Base-by-base conservation (phyloP, 1,284 basidiomycete species). In the Rhodotorula sp. region DNA sequence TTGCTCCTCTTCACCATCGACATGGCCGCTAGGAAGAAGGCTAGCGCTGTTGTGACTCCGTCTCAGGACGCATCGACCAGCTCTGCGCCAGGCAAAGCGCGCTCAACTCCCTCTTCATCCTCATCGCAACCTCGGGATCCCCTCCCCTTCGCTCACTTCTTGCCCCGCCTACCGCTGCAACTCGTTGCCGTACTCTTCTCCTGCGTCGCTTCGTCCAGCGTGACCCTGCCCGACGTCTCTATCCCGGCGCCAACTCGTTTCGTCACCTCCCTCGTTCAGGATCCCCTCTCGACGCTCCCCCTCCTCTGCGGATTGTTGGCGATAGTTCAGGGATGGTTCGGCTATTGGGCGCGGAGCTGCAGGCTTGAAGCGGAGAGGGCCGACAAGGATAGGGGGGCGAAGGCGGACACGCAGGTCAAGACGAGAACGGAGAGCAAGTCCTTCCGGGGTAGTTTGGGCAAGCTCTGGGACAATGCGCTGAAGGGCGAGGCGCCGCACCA, bases 321-420 rank as follows among this genome's bases (percentile, higher is more conserved):
- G 4, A 24, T 72, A 55, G 71, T 75, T 2, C 74, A 76, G 61
- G 52, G 64, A 5, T 75, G 73, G 74, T 74, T 75, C 55, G 74
- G 68, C 10, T 59, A 66, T n/a, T 73, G 71, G 69, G 65, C 63
- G 16, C 56, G 67, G 28, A 56, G 30, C 9, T 68, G 64, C 58
- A 47, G 67, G 46, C 24, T 47, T 22, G 34, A 52, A 26, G 37
- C 48, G 18, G 48, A 62, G 58, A 31, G 53, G 0, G 56, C 15
- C 2, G 44, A 4, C 18, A 53, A 59, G 55, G 37, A 18, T 4
- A 54, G 16, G 4, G 51, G 15, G 31, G n/a, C 18, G 30, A 44
- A 44, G 24, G 16, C n/a, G 46, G 40, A 65, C 26, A 11, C 56
- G n/a, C 31, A n/a, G 31, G 47, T 20, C 52, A 24, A 50, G 58